These are phyloP conservation scores for Heritiera littoralis DNA, from an alignment of 345 rosid genomes.

Conservation along the genomic window DNA sequence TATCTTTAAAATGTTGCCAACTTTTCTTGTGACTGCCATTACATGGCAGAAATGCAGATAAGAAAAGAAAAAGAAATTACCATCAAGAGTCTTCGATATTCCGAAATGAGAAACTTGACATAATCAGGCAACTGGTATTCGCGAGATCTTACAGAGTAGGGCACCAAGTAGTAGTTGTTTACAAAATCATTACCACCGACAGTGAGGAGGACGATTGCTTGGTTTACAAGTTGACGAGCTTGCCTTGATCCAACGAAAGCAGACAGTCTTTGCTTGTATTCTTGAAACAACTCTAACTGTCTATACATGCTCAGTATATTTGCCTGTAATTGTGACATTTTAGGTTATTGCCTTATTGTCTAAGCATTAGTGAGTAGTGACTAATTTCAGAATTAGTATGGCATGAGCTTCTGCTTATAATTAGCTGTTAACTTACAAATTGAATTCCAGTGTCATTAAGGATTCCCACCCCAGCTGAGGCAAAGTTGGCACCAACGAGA, in stretches of 20 bases:
- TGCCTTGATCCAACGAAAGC: conserved; percentile 46
- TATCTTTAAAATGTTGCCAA: neutral
- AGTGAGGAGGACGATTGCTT: conserved; percentile 52
- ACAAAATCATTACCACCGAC: conserved; percentile 72
- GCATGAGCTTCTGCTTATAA: neutral
- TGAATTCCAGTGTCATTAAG: conserved; percentile 69
- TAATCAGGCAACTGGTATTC: conserved; percentile 47
- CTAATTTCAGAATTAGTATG: neutral
- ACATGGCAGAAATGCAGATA: neutral
- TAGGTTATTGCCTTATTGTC: neutral
- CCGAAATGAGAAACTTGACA: conserved; percentile 45
- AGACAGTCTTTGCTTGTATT: conserved; percentile 54
- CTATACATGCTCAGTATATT: conserved; percentile 63
- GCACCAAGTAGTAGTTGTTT: conserved; percentile 57
- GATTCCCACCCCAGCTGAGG: conserved; percentile 78
- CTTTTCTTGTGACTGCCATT: neutral
- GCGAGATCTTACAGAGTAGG: conserved; percentile 48
- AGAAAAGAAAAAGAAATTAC: conserved; percentile 22
- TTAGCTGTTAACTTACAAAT: conserved; percentile 42
- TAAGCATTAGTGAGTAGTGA: neutral
- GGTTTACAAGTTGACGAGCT: conserved; percentile 47
- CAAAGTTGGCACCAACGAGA: conserved; percentile 84
- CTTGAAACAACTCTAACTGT: conserved; percentile 58
- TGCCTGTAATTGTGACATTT: conserved; percentile 37
- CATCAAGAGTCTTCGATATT: conserved; percentile 40